Base-by-base conservation (phyloP, 306 rosid species). In the Prunus fruticosa region DNA sequence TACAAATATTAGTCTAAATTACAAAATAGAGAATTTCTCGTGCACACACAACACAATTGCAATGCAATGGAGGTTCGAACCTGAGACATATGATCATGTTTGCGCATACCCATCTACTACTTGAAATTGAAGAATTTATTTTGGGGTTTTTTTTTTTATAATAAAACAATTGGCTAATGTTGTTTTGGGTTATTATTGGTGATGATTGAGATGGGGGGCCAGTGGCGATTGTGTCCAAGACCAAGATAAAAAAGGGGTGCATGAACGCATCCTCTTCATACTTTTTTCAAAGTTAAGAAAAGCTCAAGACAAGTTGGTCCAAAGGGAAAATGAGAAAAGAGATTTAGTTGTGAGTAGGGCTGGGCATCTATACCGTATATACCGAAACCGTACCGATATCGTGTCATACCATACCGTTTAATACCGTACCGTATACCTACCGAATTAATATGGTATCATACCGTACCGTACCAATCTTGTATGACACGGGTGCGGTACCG, bases 241-340 rank as follows among this genome's bases (percentile, higher is more conserved):
- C 57, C 43, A 38, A 38, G 43, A 38, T 38, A 18, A 34, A 58
- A 58, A n/a, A 72, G 27, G 13, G 51, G 53, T 19, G 80, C 83
- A 65, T 80, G 67, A 43, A 49, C 58, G 3, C 82, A 62, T 80
- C 73, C 22, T 69, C 73, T 87, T 80, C 72, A 8, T 77, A 14
- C 80, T 84, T 88, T 32, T 85, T 86, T 79, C 82, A 77, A 82
- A 75, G 79, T 79, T 80, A 34, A 46, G 10, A 69, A 74, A 83
- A 82, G 84, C 58, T 49, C n/a, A 50, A 64, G 72, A 81, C 84
- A 75, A 80, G 82, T 62, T 66, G 85, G 80, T 76, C 88, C 75
- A 84, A 86, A 83, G 83, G 75, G 80, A 1, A 15, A 6, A 62
- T 64, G 64, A 74, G 57, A 46, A 64, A 79, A 67, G 73, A 72